A percentile compares a stretch with the other conserved stretches of the same genome.
Conservation (phyloP, 1,284 basidiomycete genomes). For the Xanthoconium separans region DNA sequence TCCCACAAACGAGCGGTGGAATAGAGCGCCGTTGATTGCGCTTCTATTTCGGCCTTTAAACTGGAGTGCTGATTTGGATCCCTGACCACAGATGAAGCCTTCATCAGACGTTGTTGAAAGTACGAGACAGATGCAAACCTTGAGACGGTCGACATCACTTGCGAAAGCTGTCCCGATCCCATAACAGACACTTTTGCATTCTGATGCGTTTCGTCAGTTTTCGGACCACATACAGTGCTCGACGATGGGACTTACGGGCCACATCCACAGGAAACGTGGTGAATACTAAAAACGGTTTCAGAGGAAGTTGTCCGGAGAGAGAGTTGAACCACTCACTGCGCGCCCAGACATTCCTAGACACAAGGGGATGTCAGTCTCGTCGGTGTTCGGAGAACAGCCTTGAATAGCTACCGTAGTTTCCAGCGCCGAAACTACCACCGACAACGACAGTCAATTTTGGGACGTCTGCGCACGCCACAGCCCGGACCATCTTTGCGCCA, state of each 20-base stretch:
- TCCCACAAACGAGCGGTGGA: slow-evolving; percentile 92
- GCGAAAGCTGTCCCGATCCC: slow-evolving; percentile 90
- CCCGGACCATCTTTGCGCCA: slow-evolving; percentile 97
- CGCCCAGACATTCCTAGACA: slow-evolving; percentile 80
- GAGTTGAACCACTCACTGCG: slow-evolving; percentile 54
- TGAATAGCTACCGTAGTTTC: slow-evolving; percentile 75
- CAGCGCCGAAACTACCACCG: slow-evolving; percentile 94
- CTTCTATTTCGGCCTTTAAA: slow-evolving; percentile 81
- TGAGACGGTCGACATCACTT: slow-evolving; percentile 90
- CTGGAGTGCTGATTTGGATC: slow-evolving; percentile 74
- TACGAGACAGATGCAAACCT: slow-evolving; percentile 46
- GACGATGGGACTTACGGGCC: slow-evolving; percentile 66
- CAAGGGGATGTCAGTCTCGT: slow-evolving; percentile 14
- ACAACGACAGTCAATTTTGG: slow-evolving; percentile 93
- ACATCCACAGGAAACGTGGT: slow-evolving; percentile 96
- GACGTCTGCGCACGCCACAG: slow-evolving; percentile 91
- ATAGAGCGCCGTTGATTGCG: slow-evolving; percentile 83
- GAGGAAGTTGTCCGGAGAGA: slow-evolving; percentile 6
- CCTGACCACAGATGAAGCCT: slow-evolving; percentile 43
- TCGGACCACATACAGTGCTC: slow-evolving; percentile 1
- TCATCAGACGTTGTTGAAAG: not conserved
- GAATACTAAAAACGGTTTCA: slow-evolving; percentile 61
- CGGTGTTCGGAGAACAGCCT: not conserved
- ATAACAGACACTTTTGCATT: slow-evolving; percentile 96
- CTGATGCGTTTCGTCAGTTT: slow-evolving; percentile 36